Conservation (phyloP, 2,329 filamentous ascomycete species). For the Paecilomyces dactylethromorphus region DNA sequence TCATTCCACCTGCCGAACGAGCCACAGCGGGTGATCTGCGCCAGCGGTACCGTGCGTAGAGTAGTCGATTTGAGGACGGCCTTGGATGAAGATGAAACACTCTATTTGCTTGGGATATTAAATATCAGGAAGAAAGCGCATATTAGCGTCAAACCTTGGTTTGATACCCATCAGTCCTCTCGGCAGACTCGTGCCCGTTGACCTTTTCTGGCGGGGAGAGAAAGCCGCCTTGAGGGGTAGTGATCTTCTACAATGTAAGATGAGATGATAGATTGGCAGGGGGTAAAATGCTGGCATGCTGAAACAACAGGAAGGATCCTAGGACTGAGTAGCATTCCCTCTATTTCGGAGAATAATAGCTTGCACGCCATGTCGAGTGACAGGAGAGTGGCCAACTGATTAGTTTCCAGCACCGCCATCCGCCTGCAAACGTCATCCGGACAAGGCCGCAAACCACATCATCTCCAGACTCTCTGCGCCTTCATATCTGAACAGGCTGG, state of each 20-base stretch:
- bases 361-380: no score
- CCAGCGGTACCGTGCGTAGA: not conserved
- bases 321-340: not conserved
- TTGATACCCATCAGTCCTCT: not conserved
- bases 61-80: not conserved
- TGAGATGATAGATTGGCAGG: not conserved
- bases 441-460: not conserved
- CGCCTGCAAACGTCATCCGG: slow-evolving; percentile 11
- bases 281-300: not conserved
- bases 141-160: not conserved
- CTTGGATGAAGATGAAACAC: not conserved
- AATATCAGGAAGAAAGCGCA: not conserved
- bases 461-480: not conserved
- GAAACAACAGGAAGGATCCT: not conserved
- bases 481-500: not conserved
- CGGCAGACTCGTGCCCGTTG: not conserved
- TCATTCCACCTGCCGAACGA: not conserved
- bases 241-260: not conserved
- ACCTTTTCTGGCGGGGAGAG: not conserved
- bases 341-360: not conserved
- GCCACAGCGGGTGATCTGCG: not conserved
- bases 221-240: not conserved
- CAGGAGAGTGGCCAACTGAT: not conserved
- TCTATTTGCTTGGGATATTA: not conserved
- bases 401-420: not conserved